Conservation (phyloP, 768 basidiomycete species). For the Tricholoma flavovirens region DNA sequence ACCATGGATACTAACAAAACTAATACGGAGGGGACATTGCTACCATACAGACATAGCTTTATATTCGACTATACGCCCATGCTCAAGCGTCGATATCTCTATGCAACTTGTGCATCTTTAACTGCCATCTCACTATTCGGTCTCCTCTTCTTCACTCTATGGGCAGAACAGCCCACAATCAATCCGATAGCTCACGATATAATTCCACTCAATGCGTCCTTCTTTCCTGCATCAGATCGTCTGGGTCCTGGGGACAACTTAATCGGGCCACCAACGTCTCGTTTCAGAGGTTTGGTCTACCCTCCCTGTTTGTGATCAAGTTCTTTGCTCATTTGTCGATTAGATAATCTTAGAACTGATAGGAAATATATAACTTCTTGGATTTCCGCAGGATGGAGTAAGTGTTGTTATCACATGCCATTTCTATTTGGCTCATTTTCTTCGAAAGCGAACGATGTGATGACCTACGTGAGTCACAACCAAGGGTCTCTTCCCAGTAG, state of each 20-base stretch:
- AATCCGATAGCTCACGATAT: constrained; percentile 4
- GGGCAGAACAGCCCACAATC: constrained; percentile 12
- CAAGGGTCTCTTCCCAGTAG: neutral
- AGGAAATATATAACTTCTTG: constrained; percentile 67
- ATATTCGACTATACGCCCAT: constrained; percentile 2
- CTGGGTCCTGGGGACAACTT: constrained; percentile 14
- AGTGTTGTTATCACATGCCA: constrained; percentile 20
- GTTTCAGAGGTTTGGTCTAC: constrained; percentile 45
- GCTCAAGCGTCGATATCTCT: constrained; percentile 17
- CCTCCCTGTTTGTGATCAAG: neutral
- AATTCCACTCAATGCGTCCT: neutral
- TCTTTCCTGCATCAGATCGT: constrained; percentile 10
- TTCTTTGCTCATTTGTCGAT: neutral
- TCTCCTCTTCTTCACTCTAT: constrained; percentile 19
- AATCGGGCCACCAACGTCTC: constrained; percentile 47
- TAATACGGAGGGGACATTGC: neutral
- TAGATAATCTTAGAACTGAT: constrained; percentile 60
- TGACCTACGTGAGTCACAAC: constrained; percentile 51
- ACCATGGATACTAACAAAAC: neutral
- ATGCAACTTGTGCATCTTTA: constrained; percentile 24
- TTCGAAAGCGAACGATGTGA: constrained; percentile 64
- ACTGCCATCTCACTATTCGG: constrained; percentile 22
- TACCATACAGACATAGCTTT: neutral
- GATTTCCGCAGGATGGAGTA: constrained; percentile 76
- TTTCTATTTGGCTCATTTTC: constrained; percentile 2